Evolutionary conservation across 2,329 filamentous ascomycete species (phyloP).

Genomic region (Aspergillus uvarum): DNA sequence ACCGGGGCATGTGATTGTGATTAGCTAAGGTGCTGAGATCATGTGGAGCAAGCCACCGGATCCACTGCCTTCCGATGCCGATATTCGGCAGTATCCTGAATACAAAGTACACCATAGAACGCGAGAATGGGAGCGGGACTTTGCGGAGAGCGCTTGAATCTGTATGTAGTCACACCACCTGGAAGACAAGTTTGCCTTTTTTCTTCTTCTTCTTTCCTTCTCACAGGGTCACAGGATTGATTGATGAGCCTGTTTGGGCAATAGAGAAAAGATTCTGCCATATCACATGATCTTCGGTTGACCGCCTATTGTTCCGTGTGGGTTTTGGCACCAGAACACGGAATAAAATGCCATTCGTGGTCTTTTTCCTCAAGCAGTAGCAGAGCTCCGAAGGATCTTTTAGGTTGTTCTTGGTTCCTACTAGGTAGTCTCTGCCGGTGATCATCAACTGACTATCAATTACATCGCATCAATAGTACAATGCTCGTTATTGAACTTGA

Average conservation of each 20-base stretch:
- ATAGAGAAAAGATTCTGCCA: not conserved
- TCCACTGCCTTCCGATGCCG: not conserved
- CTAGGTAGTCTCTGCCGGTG: no score
- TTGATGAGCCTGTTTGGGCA: no score
- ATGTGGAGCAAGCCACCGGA: not conserved
- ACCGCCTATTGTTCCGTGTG: not conserved
- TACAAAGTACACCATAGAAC: not conserved
- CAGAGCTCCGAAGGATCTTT: no score
- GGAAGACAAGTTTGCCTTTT: not conserved
- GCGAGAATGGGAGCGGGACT: not conserved
- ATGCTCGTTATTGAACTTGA: no score
- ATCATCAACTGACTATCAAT: no score
- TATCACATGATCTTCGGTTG: not conserved
- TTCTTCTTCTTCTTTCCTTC: not conserved
- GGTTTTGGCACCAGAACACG: not conserved
- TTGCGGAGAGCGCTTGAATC: no score
- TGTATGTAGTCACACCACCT: not conserved
- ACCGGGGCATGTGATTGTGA: constrained; percentile 14
- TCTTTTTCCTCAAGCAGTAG: not conserved
- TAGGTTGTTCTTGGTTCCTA: no score
- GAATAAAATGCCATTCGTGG: not conserved
- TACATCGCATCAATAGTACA: no score
- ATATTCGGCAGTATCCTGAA: not conserved
- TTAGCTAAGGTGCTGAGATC: not conserved
- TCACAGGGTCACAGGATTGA: no score